These are phyloP conservation scores for Elymus sibiricus DNA, from an alignment of 176 grass and related monocot genomes.

Conservation along the genomic window DNA sequence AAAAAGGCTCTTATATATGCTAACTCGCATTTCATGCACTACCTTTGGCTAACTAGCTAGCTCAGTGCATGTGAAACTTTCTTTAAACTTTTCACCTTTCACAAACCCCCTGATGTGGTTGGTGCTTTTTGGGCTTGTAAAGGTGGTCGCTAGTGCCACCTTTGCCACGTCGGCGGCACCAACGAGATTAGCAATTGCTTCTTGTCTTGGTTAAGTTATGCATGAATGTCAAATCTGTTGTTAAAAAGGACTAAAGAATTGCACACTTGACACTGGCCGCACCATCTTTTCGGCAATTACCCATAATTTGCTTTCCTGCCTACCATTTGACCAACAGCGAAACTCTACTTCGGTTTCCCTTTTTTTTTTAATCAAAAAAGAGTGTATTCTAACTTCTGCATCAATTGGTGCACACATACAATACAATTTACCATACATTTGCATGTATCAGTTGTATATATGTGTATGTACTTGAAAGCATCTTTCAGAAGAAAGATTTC, in stretches of 20 bases:
- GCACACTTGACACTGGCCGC: not conserved
- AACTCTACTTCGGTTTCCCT: not conserved
- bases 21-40: not conserved
- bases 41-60: not conserved
- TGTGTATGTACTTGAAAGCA: not conserved
- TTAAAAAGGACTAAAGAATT: not conserved
- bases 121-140: conserved; percentile 23
- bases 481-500: not conserved
- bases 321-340: not conserved
- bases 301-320: no score
- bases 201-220: not conserved
- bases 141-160: not conserved
- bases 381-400: no score
- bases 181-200: not conserved
- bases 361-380: no score
- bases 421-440: no score
- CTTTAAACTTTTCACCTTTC: conserved; percentile 29
- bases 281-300: not conserved
- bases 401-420: no score
- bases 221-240: not conserved
- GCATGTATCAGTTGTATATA: not conserved
- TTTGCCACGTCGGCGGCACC: conserved; percentile 41
- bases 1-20: not conserved
- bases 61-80: conserved; percentile 35
- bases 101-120: not conserved